A percentile compares a stretch with the other conserved stretches of the same genome.
phyloP scores from a whole-genome alignment of 306 rosid species.

The Prunus mongolica region DNA sequence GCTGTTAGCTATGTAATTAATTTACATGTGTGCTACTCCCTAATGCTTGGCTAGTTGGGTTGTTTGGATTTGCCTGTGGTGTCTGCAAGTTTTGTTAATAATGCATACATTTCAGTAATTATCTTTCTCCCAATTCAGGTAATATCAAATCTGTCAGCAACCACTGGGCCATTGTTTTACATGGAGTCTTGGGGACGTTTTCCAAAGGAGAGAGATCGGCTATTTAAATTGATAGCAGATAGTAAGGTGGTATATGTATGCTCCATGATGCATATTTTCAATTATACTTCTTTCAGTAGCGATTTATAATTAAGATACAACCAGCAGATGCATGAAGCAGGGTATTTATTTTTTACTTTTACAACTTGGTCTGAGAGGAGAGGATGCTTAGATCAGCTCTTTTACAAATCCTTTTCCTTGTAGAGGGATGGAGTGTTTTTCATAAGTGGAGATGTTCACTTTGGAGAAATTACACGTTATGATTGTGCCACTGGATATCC shows the following conservation, averaged over 20 bases:
- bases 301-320: conserved; percentile 2
- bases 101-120: background rate
- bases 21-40: background rate
- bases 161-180: conserved; percentile 48
- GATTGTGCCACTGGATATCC: conserved; percentile 76
- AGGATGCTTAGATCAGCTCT: conserved; percentile 1
- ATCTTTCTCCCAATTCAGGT: conserved; percentile 45
- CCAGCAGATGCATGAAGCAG: background rate
- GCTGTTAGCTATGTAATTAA: background rate
- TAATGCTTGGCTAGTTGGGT: background rate
- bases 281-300: background rate
- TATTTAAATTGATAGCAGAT: conserved; percentile 63
- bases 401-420: conserved; percentile 19
- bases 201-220: conserved; percentile 72
- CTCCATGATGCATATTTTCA: background rate
- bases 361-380: background rate
- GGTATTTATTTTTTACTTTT: background rate
- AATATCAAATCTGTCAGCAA: conserved; percentile 73
- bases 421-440: conserved; percentile 71
- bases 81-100: background rate
- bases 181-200: conserved; percentile 85
- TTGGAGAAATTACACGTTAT: conserved; percentile 73
- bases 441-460: conserved; percentile 89
- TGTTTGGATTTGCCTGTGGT: background rate
- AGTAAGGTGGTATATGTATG: conserved; percentile 49